These are phyloP conservation scores for Cytospora paraplurivora DNA, from an alignment of 2,329 filamentous ascomycete genomes.

Conservation along the genomic window DNA sequence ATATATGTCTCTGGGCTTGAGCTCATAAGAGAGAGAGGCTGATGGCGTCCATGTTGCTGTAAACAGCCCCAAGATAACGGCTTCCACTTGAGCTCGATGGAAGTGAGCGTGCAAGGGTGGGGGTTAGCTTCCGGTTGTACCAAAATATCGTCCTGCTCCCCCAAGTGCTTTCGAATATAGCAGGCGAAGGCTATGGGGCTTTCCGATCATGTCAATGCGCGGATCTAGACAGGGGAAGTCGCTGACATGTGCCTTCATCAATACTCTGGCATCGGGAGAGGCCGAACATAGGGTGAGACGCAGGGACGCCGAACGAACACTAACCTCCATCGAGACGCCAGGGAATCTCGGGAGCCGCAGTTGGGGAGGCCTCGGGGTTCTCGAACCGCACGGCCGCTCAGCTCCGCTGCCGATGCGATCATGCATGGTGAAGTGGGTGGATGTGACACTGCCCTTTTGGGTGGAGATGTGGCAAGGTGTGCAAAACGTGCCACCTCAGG, in stretches of 20 bases:
- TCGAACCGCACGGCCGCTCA: neutral
- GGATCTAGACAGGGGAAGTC: slow-evolving; percentile 3
- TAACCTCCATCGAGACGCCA: slow-evolving; percentile 5
- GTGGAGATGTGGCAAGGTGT: neutral
- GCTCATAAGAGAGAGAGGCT: neutral
- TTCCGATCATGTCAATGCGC: neutral
- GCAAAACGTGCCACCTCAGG: neutral
- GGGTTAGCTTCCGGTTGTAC: neutral
- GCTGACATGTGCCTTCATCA: slow-evolving; percentile 7
- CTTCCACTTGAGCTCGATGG: neutral
- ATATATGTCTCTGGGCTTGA: neutral
- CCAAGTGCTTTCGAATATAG: neutral
- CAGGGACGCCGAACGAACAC: slow-evolving; percentile 2
- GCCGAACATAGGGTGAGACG: neutral
- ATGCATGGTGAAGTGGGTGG: slow-evolving; percentile 1
- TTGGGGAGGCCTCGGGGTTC: neutral
- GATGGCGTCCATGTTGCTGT: neutral
- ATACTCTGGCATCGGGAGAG: neutral
- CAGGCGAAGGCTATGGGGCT: neutral
- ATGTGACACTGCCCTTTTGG: neutral
- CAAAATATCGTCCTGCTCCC: neutral
- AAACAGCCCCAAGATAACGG: neutral
- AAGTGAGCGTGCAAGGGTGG: neutral
- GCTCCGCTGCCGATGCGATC: neutral
- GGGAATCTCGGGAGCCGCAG: neutral